Evolutionary conservation across 129 eudicot genomes (phyloP), one percentile per base, ranked within the genome.

Genomic region (Smallanthus sonchifolius): DNA sequence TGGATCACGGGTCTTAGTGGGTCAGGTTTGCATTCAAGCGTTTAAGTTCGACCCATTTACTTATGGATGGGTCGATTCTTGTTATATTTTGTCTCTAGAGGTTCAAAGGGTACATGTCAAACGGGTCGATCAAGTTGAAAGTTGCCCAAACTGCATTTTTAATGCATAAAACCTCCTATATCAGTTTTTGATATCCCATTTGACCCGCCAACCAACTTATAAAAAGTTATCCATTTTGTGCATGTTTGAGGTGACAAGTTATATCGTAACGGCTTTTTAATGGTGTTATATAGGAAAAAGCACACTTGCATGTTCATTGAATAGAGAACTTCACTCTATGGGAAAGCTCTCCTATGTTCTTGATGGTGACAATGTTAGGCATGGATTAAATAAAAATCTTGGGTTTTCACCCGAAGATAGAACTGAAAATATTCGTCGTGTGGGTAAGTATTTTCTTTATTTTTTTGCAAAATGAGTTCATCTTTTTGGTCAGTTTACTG

Each of bases 1-100:
- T 93, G 98, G 98, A 90, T 93, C 65, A 90, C 98, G 0, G 98
- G 98, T 64, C 95, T 93, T 52, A 93, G 98, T 86, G 97, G 98
- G 72, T 93, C 98, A 86, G 98, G 98, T 93, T 17, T 38, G 73
- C 80, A 44, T 35, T 78, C 10, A 24, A 35, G 1, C 52, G 4
- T 65, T 57, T n/a, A 39, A 39, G 3, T 38, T 55, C 24, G 10
- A n/a, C 32, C 5, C 28, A 8, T 32, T 13, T 60, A 60, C 17
- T 14, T 30, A 5, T 2, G 40, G 0, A 32, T 1, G 68, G 24
- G 6, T 63, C 15, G 36, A 8, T 10, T 57, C 0, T 32, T 8
- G 65, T 57, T 57, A 34, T 35, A 34, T 34, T 2, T 60, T 4
- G n/a, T n/a, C 0, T 52, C 8, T n/a, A 16, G 16, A 6, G 10